Base-by-base conservation (phyloP, 345 rosid genomes). In the Rhizophora mangle region DNA sequence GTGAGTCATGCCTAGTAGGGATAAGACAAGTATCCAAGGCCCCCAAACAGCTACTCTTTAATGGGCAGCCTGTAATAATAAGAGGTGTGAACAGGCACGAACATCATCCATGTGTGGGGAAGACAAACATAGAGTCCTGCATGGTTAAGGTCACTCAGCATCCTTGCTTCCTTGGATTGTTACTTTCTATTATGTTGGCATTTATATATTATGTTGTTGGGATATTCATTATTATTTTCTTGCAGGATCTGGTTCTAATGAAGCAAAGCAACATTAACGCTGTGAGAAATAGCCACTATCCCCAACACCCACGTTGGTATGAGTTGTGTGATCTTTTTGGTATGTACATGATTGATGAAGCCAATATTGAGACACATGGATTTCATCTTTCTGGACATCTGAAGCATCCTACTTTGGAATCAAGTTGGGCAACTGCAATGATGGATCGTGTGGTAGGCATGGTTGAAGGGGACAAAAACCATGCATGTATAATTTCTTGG, bases 41-140 rank as follows among this genome's bases (percentile, higher is more conserved):
- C 70, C 90, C 85, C 29, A 95, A 95, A 72, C 96, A 92, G 83
- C 82, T 95, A 68, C 97, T 95, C 81, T 86, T 95, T 72, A 95
- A 95, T 66, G 96, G 93, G 52, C 82, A 76, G n/a, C 96, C 99
- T 6, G 91, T 95, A 68, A 75, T 84, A 49, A 87, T 95, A 54
- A 90, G 90, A 87, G 99, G 99, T 64, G 97, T 87, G 73, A 95
- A 95, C 84, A 87, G 99, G 84, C 99, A 95, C 69, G 99, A 95
- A 73, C 99, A 95, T 86, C 99, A 95, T 81, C 99, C 99, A 39
- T 88, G 99, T 68, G 64, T 95, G 51, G 99, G 99, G 77, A 95
- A 95, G 88, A 88, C 93, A 47, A 95, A 92, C 81, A 83, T 92
- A 47, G 99, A 95, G 76, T 84, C 99, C 36, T 95, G 99, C 85